Conservation (phyloP, 1,284 basidiomycete species). For the Leccinum huronense region DNA sequence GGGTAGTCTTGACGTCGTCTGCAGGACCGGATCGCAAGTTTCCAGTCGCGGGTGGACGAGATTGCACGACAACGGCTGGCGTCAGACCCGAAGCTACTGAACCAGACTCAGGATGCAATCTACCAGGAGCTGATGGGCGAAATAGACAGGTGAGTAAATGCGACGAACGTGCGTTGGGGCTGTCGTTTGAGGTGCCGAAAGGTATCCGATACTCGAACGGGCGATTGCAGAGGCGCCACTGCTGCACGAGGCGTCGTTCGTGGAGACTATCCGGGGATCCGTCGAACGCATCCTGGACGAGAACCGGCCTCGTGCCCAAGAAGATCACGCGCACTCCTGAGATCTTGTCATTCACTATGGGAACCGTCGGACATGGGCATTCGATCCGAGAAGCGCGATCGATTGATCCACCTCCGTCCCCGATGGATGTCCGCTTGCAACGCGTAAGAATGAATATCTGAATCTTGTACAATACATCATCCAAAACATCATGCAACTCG, state of each 20-base stretch:
- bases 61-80: conserved; percentile 56
- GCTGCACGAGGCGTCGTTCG: conserved; percentile 52
- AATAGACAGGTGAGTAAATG: conserved; percentile 55
- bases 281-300: conserved; percentile 45
- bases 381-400: conserved; percentile 8
- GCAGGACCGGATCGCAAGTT: conserved; percentile 50
- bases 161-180: not conserved
- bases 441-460: not conserved
- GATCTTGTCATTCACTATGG: not conserved
- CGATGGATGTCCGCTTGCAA: conserved; percentile 7
- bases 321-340: conserved; percentile 17
- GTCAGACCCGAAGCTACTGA: conserved; percentile 54
- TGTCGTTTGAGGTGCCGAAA: not conserved
- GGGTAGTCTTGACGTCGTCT: not conserved
- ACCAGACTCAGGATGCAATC: conserved; percentile 50
- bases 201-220: conserved; percentile 47
- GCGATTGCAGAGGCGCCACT: conserved; percentile 55
- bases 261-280: conserved; percentile 43
- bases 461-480: not conserved
- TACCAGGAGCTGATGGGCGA: conserved; percentile 67
- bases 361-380: not conserved
- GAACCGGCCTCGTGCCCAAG: conserved; percentile 16
- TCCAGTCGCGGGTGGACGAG: conserved; percentile 59
- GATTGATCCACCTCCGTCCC: conserved; percentile 13
- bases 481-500: not conserved